Evolutionary conservation across 352 stramenopile genomes (phyloP), one percentile per base, ranked within the genome.

Genomic region (Pythium coloratum): DNA sequence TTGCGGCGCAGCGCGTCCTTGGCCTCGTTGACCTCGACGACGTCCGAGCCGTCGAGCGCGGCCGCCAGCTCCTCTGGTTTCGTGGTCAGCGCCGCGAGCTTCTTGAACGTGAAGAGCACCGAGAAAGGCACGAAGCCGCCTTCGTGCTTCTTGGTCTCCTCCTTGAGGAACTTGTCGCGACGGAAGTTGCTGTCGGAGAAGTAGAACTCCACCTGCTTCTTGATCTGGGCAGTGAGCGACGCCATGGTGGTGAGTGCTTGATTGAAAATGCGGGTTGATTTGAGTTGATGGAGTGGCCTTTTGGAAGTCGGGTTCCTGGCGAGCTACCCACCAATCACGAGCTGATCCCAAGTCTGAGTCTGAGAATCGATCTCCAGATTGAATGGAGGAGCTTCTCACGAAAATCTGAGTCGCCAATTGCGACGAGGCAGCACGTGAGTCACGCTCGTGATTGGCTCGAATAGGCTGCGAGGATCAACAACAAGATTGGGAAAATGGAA

Each of bases 181-280:
- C 91, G 88, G 67, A 97, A 96, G 75, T 97, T 97, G 76, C 86
- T 94, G 76, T 96, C 90, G 47, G 81, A 92, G 79, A 97, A 97
- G 84, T 97, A 97, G 75, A 97, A 97, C 82, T 97, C 91, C 50
- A 97, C 83, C 82, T 97, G 90, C 77, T 94, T 89, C 76, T 91
- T 90, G 72, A 96, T 86, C 72, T 92, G 82, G 47, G 71, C 72
- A 44, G 86, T 75, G 59, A 91, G 54, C 24, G 82, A 88, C 54
- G 78, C 71, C 82, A 91, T 92, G 60, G 59, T 80, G 47, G 10
- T 71, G 36, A 20, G 3, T 54, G n/a, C 24, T 28, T 14, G n/a
- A 36, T 28, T 14, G 9, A 20, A 40, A 34, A 30, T 36, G 33
- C 6, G 14, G 57, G n/a, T n/a, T n/a, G n/a, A n/a, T n/a, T n/a